Evolutionary conservation across 2,329 filamentous ascomycete species (phyloP).

Genomic region (Endoconidiophora laricicola): DNA sequence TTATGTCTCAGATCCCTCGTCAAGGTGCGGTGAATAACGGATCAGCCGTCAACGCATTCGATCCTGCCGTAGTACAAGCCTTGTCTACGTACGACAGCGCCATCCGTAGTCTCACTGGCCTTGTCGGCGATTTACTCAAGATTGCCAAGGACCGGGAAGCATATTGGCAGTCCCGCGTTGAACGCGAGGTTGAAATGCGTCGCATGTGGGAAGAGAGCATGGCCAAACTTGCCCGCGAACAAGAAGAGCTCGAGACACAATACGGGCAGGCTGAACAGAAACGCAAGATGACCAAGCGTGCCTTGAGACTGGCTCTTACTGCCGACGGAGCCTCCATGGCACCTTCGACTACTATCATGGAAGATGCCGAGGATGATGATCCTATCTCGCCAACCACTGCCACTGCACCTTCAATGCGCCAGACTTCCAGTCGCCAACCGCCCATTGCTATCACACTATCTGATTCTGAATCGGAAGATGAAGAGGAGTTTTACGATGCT

Average conservation of each 20-base stretch:
- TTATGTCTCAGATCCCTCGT: conserved; percentile 46
- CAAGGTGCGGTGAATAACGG: conserved; percentile 23
- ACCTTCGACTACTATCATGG: conserved; percentile 18
- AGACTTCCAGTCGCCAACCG: conserved; percentile 1
- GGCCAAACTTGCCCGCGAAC: conserved; percentile 88
- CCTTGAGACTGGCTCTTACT: conserved; percentile 70
- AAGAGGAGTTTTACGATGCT: conserved; percentile 94
- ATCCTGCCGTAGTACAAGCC: conserved; percentile 60
- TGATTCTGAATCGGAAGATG: conserved; percentile 65
- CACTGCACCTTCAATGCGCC: background rate
- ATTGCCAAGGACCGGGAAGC: conserved; percentile 89
- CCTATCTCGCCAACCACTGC: background rate
- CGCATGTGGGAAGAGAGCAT: conserved; percentile 99
- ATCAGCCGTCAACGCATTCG: conserved; percentile 36
- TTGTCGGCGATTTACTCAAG: conserved; percentile 73
- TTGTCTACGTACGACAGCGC: conserved; percentile 76
- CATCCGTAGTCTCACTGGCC: conserved; percentile 67
- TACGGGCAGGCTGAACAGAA: conserved; percentile 85
- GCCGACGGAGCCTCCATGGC: conserved; percentile 23
- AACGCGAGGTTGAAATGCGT: conserved; percentile 78
- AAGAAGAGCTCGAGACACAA: conserved; percentile 74
- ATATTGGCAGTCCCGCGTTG: conserved; percentile 91
- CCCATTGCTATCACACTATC: conserved; percentile 32
- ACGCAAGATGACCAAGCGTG: conserved; percentile 74
- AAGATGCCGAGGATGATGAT: conserved; percentile 19